Base-by-base conservation (phyloP, 352 stramenopile genomes). In the Pythium aristosporum region DNA sequence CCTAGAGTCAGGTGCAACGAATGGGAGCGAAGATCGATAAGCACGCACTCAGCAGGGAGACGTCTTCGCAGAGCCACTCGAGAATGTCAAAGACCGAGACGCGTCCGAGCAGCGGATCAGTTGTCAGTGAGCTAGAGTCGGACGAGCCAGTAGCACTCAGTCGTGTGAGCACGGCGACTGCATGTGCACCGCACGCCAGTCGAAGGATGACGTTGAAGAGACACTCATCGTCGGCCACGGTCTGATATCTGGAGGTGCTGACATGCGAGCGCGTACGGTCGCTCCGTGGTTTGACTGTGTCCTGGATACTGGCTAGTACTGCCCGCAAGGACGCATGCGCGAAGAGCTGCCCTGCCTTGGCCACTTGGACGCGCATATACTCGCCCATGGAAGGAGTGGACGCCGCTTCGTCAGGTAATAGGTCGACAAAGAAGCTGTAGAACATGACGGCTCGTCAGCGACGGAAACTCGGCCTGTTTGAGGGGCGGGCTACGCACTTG, bases 131-230 rank as follows among this genome's bases (percentile, higher is more conserved):
- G 32, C 7, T 7, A 23, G 47, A 15, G 11, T 25, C 20, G 42
- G 16, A 30, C 25, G 28, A 23, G 5, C 5, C 13, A 28, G 13
- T 23, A 16, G 7, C 0, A 12, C 3, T 5, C 6, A 9, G 23
- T 28, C 13, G 49, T 12, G 67, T 68, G 41, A 84, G 46, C 37
- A 89, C 77, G 23, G 75, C 75, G 11, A 87, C 62, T 4, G 63
- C 69, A 30, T 58, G 67, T 16, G 65, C 60, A 10, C 80, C 82
- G 44, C 77, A 82, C 15, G 77, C 79, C 39, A 91, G 71, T 6
- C 72, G 77, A 5, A 88, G 61, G 10, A 87, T 63, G 3, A 83
- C 52, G 34, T 79, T 88, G 68, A 88, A 89, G 50, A 88, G 74
- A 13, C 72, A 67, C 47, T 89, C 73, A 21, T 85, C 75, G 6